phyloP scores from a whole-genome alignment of 2,329 filamentous ascomycete genomes.

The Trichoderma sp. region DNA sequence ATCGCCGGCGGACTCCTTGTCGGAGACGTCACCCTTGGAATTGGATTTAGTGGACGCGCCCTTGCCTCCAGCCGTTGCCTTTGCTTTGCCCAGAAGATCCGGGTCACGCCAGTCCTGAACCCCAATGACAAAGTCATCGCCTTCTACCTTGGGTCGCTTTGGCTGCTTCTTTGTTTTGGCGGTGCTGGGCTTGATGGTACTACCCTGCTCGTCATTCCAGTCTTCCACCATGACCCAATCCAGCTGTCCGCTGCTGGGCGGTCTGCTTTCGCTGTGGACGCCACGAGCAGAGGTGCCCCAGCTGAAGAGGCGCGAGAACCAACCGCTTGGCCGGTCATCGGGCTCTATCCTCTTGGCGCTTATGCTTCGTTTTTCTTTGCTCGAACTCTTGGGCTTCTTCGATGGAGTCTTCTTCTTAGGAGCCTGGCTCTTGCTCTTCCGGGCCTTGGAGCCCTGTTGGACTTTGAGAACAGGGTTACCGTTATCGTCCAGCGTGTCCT shows the following conservation, averaged over 20 bases:
- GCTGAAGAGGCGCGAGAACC: constrained; percentile 51
- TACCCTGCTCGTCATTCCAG: constrained; percentile 60
- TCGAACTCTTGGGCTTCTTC: constrained; percentile 21
- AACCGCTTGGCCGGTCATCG: constrained; percentile 40
- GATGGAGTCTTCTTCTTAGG: constrained; percentile 34
- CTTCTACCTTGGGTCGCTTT: constrained; percentile 18
- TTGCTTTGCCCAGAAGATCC: constrained; percentile 48
- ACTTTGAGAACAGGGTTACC: constrained; percentile 59
- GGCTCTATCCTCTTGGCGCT: constrained; percentile 34
- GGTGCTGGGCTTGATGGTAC: constrained; percentile 46
- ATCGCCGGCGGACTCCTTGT: constrained; percentile 32
- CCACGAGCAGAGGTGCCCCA: constrained; percentile 39
- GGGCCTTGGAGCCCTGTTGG: constrained; percentile 51
- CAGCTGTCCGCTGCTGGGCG: constrained; percentile 71
- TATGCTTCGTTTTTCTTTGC: constrained; percentile 36
- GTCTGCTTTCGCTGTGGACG: constrained; percentile 58
- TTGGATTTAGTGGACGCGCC: neutral
- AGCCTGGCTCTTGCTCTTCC: constrained; percentile 40
- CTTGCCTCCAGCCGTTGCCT: constrained; percentile 13
- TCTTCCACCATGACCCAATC: constrained; percentile 73
- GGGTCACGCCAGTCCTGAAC: constrained; percentile 86
- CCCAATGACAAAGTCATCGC: constrained; percentile 72
- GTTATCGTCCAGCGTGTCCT: constrained; percentile 62
- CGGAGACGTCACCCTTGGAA: constrained; percentile 15
- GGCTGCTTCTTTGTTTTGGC: constrained; percentile 36